Evolutionary conservation across 176 grass and related monocot species (phyloP).

Genomic region (Tillandsia leiboldiana): DNA sequence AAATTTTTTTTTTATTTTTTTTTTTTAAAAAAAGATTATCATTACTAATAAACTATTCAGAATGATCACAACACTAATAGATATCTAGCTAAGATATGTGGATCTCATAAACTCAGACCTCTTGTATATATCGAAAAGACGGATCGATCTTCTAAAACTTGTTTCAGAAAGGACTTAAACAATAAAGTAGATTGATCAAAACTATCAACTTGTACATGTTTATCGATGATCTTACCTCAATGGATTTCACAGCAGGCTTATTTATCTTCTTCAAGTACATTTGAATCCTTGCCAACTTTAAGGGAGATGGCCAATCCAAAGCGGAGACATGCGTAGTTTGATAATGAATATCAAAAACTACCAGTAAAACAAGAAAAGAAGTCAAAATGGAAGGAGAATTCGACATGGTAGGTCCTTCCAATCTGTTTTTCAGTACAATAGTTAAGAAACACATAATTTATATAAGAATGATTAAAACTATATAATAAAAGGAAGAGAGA

Average conservation of each 20-base stretch:
- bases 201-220: background rate
- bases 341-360: background rate
- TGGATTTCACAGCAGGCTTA: background rate
- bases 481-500: too few species aligned
- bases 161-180: too few species aligned
- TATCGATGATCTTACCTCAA: background rate
- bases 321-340: background rate
- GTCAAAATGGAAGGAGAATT: background rate
- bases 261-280: background rate
- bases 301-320: background rate
- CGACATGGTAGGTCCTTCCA: background rate
- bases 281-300: background rate
- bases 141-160: too few species aligned
- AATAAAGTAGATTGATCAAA: background rate
- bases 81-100: too few species aligned
- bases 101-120: too few species aligned
- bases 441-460: too few species aligned
- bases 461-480: too few species aligned
- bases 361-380: background rate
- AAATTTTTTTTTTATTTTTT: background rate
- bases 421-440: background rate
- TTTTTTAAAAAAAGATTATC: too few species aligned
- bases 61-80: too few species aligned
- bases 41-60: too few species aligned
- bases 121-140: too few species aligned